These are phyloP conservation scores for Puccinia coronata DNA, from an alignment of 1,284 basidiomycete genomes.

Conservation along the genomic window DNA sequence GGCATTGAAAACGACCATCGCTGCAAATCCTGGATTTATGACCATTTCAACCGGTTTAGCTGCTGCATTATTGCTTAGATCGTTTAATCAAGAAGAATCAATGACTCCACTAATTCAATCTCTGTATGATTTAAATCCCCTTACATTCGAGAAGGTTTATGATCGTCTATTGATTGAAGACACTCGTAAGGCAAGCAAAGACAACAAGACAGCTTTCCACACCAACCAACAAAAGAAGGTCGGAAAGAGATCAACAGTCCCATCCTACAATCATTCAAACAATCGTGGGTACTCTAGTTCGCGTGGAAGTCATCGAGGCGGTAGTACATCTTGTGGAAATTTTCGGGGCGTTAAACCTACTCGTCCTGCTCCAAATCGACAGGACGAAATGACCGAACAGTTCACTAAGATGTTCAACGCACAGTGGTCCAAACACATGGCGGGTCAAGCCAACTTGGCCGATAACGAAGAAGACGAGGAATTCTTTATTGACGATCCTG, in stretches of 20 bases:
- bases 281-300: not conserved
- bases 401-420: no score
- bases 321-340: not conserved
- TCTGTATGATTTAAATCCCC: slow-evolving; percentile 1
- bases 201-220: not conserved
- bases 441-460: no score
- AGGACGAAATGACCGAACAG: no score
- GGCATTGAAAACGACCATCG: not conserved
- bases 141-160: slow-evolving; percentile 13
- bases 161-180: slow-evolving; percentile 5
- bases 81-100: not conserved
- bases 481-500: no score
- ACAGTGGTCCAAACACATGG: no score
- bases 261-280: not conserved
- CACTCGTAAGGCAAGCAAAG: not conserved
- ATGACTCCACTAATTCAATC: not conserved
- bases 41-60: not conserved
- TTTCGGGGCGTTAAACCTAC: not conserved
- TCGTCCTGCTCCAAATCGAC: not conserved
- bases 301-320: not conserved
- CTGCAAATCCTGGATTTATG: not conserved
- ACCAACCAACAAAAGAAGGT: not conserved
- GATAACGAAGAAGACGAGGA: no score
- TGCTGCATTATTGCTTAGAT: not conserved
- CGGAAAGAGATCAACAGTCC: not conserved